Percentiles rank a stretch among this genome's conserved stretches.
These are phyloP conservation scores for Thinopyrum elongatum DNA, from an alignment of 176 grass and related monocot species.

Conservation along the genomic window DNA sequence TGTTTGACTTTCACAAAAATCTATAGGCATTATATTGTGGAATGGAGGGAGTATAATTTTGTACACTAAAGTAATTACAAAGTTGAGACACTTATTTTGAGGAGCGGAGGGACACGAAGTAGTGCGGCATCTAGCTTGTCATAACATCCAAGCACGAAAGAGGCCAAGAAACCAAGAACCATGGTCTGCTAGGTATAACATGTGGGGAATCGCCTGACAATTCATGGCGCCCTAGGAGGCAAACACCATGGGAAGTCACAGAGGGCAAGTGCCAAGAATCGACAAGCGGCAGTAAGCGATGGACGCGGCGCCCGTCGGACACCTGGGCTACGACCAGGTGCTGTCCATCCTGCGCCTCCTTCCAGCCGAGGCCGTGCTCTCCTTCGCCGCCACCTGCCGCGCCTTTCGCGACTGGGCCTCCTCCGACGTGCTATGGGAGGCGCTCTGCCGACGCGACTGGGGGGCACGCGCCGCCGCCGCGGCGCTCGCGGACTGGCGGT, in stretches of 20 bases:
- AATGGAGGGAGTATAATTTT: no score
- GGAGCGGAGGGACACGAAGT: no score
- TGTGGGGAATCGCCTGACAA: background rate
- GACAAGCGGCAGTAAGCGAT: constrained; percentile 35
- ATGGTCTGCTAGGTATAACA: constrained; percentile 1
- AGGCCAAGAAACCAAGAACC: constrained; percentile 15
- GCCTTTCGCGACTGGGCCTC: constrained; percentile 56
- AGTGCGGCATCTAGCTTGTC: background rate
- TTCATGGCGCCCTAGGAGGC: constrained; percentile 23
- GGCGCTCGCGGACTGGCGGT: constrained; percentile 39
- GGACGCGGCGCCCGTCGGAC: constrained; percentile 38
- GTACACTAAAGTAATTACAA: no score
- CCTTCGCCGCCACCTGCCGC: constrained; percentile 77
- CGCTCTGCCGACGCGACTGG: constrained; percentile 79
- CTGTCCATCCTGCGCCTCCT: constrained; percentile 73
- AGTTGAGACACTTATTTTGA: no score
- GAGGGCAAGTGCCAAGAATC: background rate
- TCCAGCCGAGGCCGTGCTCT: constrained; percentile 65
- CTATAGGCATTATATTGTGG: no score
- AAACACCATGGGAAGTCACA: background rate
- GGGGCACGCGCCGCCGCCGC: constrained; percentile 21
- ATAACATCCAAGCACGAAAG: background rate
- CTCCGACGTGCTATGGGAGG: constrained; percentile 83
- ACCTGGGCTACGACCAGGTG: constrained; percentile 67
- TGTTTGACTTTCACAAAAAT: no score